phyloP scores from a whole-genome alignment of 768 basidiomycete genomes.

The Tylopilus sp. region DNA sequence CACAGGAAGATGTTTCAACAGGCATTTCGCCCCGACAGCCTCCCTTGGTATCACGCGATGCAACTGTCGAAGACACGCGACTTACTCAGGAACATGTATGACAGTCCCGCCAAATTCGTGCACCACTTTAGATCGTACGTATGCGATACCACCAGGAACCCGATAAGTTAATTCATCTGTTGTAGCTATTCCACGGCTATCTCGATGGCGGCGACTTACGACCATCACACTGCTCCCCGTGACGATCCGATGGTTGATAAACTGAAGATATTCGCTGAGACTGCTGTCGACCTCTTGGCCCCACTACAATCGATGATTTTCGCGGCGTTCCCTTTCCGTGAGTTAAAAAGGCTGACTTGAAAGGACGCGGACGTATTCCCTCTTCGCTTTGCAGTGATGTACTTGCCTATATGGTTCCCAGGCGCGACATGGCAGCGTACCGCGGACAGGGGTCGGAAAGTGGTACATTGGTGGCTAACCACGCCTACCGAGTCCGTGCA shows the following conservation, averaged over 20 bases:
- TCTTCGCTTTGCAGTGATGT: not conserved
- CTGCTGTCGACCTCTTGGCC: not conserved
- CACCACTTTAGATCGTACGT: conserved; percentile 10
- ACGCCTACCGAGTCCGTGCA: not conserved
- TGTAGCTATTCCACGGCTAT: conserved; percentile 7
- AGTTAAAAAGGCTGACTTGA: not conserved
- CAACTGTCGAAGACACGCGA: not conserved
- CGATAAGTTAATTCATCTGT: not conserved
- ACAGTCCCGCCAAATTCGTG: conserved; percentile 2
- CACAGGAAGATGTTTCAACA: conserved; percentile 5
- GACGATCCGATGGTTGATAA: conserved; percentile 11
- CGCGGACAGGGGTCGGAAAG: not conserved
- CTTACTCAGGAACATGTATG: conserved; percentile 2
- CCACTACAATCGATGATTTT: not conserved
- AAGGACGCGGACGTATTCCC: not conserved
- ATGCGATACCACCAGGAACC: not conserved
- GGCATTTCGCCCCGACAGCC: conserved; percentile 2
- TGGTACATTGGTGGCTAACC: conserved; percentile 5
- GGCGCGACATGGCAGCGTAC: conserved; percentile 4
- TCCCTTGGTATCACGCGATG: not conserved
- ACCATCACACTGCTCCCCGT: conserved; percentile 5
- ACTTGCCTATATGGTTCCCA: conserved; percentile 5
- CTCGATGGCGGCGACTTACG: conserved; percentile 10
- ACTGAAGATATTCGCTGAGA: not conserved
- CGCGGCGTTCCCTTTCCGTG: conserved; percentile 7